Base-by-base conservation (phyloP, 2,329 filamentous ascomycete species). In the Hymenoscyphus linearis region DNA sequence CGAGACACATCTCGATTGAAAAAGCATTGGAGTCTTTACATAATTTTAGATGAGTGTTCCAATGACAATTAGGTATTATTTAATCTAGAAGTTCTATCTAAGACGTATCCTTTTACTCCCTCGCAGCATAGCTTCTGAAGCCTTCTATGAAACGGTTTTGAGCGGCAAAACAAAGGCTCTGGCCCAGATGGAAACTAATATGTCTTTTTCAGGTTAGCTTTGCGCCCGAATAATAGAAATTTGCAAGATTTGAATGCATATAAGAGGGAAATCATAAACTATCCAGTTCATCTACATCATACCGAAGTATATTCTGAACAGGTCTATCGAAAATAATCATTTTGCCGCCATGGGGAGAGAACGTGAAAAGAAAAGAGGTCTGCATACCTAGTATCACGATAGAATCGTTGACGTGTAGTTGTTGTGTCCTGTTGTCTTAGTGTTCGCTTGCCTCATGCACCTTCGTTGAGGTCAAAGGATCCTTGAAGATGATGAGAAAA, bases 301-400 rank as follows among this genome's bases (percentile, higher is more conserved):
- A 69, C 65, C 66, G 34, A 36, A 44, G 34, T 26, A 40, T 27
- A 36, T 84, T 85, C 81, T 80, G 83, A 84, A 85, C 83, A 86
- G 83, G 83, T 85, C 83, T 86, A 83, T 85, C 44, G 44, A 50
- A 50, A 82, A 85, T 78, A 84, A 78, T 76, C 75, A 78, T 78
- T 50, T 50, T 50, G 22, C 18, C 44, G 18, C 44, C 10, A 13
- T 25, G n/a, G 44, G 44, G 18, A 18, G 27, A 22, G 44, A 13
- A 7, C n/a, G n/a, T 18, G 7, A 12, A 50, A 50, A 12, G 13
- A 47, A 12, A 22, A 47, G 6, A 25, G 4, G 7, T 26, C 4
- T 22, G 12, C 44, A 50, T 50, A 50, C 44, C 44, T 31, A 5
- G 31, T 7, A 31, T 31, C 31, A 31, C 31, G 31, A 31, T 31